Percentiles rank a stretch among this genome's conserved stretches.
Evolutionary conservation across 1,284 basidiomycete genomes (phyloP).

Genomic region (Anthracocystis walkeri): DNA sequence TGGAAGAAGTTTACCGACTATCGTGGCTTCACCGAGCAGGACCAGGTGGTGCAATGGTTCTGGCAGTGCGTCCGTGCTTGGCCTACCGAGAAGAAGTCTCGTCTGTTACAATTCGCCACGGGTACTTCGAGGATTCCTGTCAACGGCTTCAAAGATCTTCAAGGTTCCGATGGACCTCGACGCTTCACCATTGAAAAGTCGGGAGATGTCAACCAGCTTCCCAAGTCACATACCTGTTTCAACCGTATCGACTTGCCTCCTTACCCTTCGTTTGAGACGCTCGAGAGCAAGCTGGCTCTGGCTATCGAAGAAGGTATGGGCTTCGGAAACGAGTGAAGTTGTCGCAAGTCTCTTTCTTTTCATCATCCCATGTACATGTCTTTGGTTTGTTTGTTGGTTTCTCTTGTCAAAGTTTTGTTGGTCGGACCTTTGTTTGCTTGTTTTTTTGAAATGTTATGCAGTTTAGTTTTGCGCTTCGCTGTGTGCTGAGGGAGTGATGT

Average conservation of each 20-base stretch:
- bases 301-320: constrained; percentile 68
- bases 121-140: constrained; percentile 97
- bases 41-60: constrained; percentile 95
- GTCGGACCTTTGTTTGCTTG: background rate
- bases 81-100: constrained; percentile 95
- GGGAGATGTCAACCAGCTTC: constrained; percentile 66
- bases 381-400: constrained; percentile 1
- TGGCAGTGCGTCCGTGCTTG: constrained; percentile 97
- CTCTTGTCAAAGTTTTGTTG: constrained; percentile 3
- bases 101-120: constrained; percentile 91
- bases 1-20: constrained; percentile 77
- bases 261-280: constrained; percentile 63
- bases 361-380: background rate
- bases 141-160: constrained; percentile 98
- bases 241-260: constrained; percentile 69
- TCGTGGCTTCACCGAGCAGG: constrained; percentile 72
- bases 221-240: constrained; percentile 69
- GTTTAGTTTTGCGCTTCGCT: background rate
- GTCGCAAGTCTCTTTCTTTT: background rate
- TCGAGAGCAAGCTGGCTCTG: constrained; percentile 67
- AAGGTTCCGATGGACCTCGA: constrained; percentile 91
- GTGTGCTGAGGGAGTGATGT: background rate
- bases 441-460: constrained; percentile 6
- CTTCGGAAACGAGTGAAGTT: constrained; percentile 64
- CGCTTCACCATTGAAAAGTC: constrained; percentile 69